Evolutionary conservation across 2,329 filamentous ascomycete species (phyloP).

Genomic region (Stylonectria norvegica): DNA sequence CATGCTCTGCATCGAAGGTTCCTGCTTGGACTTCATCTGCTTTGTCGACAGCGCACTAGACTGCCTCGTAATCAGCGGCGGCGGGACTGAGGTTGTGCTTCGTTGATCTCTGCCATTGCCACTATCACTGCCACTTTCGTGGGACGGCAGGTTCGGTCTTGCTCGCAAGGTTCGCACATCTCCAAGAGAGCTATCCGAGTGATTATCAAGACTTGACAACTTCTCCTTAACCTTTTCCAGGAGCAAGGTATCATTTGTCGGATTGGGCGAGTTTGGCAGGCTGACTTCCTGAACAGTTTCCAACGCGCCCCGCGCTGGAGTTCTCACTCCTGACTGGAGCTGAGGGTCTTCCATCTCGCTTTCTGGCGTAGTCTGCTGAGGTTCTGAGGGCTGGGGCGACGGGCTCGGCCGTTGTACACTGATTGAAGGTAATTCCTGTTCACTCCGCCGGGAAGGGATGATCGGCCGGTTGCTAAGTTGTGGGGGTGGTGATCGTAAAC

Average conservation of each 20-base stretch:
- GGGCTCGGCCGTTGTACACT: constrained; percentile 51
- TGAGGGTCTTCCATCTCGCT: constrained; percentile 52
- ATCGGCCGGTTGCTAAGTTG: constrained; percentile 43
- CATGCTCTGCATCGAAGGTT: constrained; percentile 84
- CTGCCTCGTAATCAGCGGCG: constrained; percentile 58
- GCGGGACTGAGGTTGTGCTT: constrained; percentile 46
- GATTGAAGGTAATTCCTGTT: constrained; percentile 50
- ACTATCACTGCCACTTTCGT: constrained; percentile 66
- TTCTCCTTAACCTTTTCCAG: constrained; percentile 53
- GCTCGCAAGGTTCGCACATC: constrained; percentile 44
- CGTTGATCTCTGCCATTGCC: constrained; percentile 47
- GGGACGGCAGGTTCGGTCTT: constrained; percentile 43
- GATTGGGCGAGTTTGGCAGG: constrained; percentile 66
- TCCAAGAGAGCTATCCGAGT: constrained; percentile 39
- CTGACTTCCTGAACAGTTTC: constrained; percentile 93
- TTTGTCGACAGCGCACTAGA: constrained; percentile 63
- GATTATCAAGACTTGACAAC: constrained; percentile 39
- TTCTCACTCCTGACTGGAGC: constrained; percentile 51
- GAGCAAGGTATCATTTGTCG: constrained; percentile 40
- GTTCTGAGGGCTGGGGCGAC: constrained; percentile 42
- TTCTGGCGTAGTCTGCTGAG: constrained; percentile 41
- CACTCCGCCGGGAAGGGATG: constrained; percentile 44
- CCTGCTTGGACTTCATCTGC: constrained; percentile 66
- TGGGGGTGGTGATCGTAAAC: constrained; percentile 74
- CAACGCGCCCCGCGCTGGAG: constrained; percentile 61